These are phyloP conservation scores for Solanum pimpinellifolium DNA, from an alignment of 257 asterid genomes.

Conservation along the genomic window DNA sequence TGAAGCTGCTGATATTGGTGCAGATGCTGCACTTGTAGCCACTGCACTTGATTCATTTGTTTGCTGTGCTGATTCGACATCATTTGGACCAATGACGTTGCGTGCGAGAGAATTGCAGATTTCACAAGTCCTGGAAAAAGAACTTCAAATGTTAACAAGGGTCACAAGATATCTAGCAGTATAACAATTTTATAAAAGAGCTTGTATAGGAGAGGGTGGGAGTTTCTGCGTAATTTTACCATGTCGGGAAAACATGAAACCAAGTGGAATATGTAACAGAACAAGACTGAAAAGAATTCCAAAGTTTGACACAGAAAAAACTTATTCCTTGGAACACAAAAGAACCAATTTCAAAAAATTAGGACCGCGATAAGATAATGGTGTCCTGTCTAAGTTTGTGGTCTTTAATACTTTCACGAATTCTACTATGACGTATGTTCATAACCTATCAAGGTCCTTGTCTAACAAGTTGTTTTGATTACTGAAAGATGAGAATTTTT, in stretches of 20 bases:
- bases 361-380: not conserved
- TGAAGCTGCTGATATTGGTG: conserved; percentile 5
- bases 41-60: conserved; percentile 13
- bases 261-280: not conserved
- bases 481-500: not conserved
- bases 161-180: not conserved
- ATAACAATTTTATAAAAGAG: not conserved
- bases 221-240: not conserved
- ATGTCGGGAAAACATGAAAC: not conserved
- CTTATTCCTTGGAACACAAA: not conserved
- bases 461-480: not conserved
- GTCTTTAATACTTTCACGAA: not conserved
- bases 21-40: conserved; percentile 14
- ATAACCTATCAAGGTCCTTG: not conserved
- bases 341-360: not conserved
- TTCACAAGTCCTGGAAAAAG: conserved; percentile 65
- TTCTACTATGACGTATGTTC: not conserved
- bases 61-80: conserved; percentile 34
- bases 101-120: conserved; percentile 75
- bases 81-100: conserved; percentile 57
- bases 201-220: not conserved
- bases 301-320: not conserved
- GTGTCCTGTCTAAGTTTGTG: not conserved
- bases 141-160: not conserved
- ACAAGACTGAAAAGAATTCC: not conserved